Base-by-base conservation (phyloP, 164 flowering plant genomes). In the Echeveria elegans region DNA sequence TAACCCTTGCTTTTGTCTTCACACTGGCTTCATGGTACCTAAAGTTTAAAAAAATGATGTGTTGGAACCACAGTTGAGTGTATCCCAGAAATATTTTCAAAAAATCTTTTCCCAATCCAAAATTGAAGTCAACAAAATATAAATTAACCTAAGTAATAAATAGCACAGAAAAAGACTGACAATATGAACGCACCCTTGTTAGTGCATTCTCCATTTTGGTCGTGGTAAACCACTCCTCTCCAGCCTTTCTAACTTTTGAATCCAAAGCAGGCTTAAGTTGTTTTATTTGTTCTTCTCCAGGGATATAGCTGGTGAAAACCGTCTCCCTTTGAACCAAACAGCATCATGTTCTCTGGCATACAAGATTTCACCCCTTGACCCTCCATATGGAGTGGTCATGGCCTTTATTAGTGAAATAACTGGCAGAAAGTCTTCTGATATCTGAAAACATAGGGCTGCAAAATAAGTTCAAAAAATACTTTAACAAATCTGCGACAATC, bases 191-290 rank as follows among this genome's bases (percentile, higher is more conserved):
- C 56, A 89, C 98, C 96, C 89, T n/a, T 63, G 63, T 48, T 69
- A 94, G 74, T 66, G 96, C 93, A 70, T 78, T 79, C 75, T 91
- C 99, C 76, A 94, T 96, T 74, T 87, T 89, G 63, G 28, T 40
- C 15, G 99, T 94, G 70, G 93, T 91, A 78, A 82, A 91, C 99
- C 97, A 94, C 81, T 94, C 99, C 41, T 91, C 97, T 47, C 97
- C 96, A 76, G 89, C 93, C 76, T 81, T 94, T 85, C 78, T 89
- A 66, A 96, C 97, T 76, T 86, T 94, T 28, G 96, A 88, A 84
- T 94, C 97, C 38, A 82, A 34, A 66, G 99, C 96, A 69, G 87
- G 88, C 72, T 66, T 85, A 63, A 94, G 95, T 72, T 83, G 87
- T 68, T 86, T 91, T 71, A 90, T 94, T 79, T 94, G 93, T 75